These are phyloP conservation scores for Ogataea thermomethanolica DNA, from an alignment of 805 yeast species.

Conservation along the genomic window DNA sequence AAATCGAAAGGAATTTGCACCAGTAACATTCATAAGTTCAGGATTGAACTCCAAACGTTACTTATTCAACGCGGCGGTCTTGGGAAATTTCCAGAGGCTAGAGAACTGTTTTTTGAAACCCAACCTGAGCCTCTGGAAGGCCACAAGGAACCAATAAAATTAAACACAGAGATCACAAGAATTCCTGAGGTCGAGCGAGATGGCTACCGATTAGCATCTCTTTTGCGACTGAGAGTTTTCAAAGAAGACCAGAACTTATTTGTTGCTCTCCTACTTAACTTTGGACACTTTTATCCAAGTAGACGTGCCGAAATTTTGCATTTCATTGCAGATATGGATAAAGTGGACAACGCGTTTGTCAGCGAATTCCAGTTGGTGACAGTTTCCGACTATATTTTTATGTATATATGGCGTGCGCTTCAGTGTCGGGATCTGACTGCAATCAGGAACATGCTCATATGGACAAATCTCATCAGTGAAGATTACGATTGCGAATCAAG, in stretches of 20 bases:
- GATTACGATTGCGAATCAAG: not conserved
- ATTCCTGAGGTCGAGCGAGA: conserved; percentile 6
- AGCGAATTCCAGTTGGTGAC: conserved; percentile 9
- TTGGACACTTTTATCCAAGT: conserved; percentile 4
- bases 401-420: conserved; percentile 11
- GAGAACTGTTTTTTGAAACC: conserved; percentile 42
- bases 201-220: conserved; percentile 2
- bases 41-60: conserved; percentile 56
- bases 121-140: not conserved
- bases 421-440: conserved; percentile 8
- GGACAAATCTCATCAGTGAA: conserved; percentile 6
- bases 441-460: conserved; percentile 6
- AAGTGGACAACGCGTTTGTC: conserved; percentile 15
- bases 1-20: conserved; percentile 40
- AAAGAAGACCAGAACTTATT: conserved; percentile 1
- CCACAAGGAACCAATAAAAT: not conserved
- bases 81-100: conserved; percentile 52
- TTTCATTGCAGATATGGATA: conserved; percentile 24
- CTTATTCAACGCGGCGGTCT: conserved; percentile 63
- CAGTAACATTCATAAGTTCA: conserved; percentile 48
- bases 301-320: conserved; percentile 20
- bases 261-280: conserved; percentile 2
- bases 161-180: conserved; percentile 1
- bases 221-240: conserved; percentile 2
- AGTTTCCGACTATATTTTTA: conserved; percentile 23